phyloP scores from a whole-genome alignment of 2,329 filamentous ascomycete genomes.

The Colletotrichum viniferum region DNA sequence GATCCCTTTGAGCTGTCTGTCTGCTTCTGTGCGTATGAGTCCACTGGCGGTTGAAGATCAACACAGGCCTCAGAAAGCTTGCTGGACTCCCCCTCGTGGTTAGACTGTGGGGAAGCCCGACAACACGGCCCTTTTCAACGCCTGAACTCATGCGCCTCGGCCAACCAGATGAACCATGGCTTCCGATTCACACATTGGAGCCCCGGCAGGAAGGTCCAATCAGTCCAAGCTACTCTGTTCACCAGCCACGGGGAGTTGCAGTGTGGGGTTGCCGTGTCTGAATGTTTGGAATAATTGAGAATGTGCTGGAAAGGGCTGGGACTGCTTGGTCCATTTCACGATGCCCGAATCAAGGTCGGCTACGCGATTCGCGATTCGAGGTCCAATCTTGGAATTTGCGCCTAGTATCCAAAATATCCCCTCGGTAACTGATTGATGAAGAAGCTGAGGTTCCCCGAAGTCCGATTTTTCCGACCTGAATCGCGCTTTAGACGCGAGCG shows the following conservation, averaged over 20 bases:
- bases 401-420: background rate
- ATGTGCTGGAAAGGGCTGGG: background rate
- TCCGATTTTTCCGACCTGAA: background rate
- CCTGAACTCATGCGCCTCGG: background rate
- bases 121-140: background rate
- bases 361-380: background rate
- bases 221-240: background rate
- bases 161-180: background rate
- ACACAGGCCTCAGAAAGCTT: background rate
- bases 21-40: background rate
- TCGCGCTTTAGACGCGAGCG: background rate
- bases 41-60: background rate
- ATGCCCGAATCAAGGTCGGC: background rate
- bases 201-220: background rate
- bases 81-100: background rate
- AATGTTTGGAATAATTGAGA: background rate
- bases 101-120: background rate
- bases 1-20: background rate
- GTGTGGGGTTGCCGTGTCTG: background rate
- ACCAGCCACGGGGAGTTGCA: background rate
- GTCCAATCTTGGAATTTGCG: background rate
- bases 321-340: background rate
- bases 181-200: background rate
- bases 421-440: background rate
- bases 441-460: background rate